Evolutionary conservation across 2,329 filamentous ascomycete genomes (phyloP), one percentile per base, ranked within the genome.

Genomic region (Colletotrichum nymphaeae): DNA sequence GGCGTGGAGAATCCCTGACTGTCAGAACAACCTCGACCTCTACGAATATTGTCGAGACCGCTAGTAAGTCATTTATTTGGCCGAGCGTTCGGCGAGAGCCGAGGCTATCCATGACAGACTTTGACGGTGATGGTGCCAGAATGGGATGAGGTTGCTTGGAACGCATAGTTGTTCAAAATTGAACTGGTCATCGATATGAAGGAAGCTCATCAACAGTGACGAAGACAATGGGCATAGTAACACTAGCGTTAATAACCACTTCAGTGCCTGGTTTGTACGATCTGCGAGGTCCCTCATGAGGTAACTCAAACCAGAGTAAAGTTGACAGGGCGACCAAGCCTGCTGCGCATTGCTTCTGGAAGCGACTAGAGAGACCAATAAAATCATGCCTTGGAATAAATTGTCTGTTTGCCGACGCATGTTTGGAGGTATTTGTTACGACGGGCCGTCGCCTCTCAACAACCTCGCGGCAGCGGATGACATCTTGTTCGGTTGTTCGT

Each of bases 1-100:
- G 62, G 62, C 63, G 63, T 73, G 72, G 72, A 46, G 72, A 74
- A 74, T 56, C 58, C 68, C 30, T 74, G 69, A 22, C 35, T 14
- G 26, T 42, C 46, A 35, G 26, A 11, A 32, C 16, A 65, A 60
- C 26, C 19, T 46, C 59, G 32, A 32, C 30, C 14, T 19, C 19
- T 6, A 22, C 60, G 28, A 26, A 37, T 28, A 35, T 28, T 53
- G 32, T 55, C n/a, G 24, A 24, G 28, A 5, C 9, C 16, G 56
- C 24, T 37, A 16, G 16, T 16, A 24, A 6, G 28, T 65, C 19
- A 2, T 19, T 30, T 11, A 24, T n/a, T 46, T 49, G 32, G 46
- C 28, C 62, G 53, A 35, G 24, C 37, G 14, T 32, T 63, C 49
- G 49, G 16, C 37, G 58, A 24, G 12, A 26, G 30, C 42, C 56